Percentiles rank a stretch among this genome's conserved stretches.
Conservation (phyloP, 2,329 filamentous ascomycete species). For the Cyphellophora attinorum region DNA sequence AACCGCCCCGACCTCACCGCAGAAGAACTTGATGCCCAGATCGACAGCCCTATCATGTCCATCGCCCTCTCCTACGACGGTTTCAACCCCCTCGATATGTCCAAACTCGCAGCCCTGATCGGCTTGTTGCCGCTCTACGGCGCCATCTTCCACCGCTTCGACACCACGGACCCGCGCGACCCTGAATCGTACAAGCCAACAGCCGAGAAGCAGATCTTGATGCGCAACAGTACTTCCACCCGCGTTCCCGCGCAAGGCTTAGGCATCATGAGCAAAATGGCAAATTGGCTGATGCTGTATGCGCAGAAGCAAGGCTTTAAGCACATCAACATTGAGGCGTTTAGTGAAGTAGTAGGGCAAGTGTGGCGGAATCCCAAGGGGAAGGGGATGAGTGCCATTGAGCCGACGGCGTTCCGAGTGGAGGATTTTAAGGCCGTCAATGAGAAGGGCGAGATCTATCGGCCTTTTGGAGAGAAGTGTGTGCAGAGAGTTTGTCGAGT, state of each 20-base stretch:
- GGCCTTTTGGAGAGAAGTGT: conserved; percentile 55
- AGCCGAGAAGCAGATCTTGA: conserved; percentile 21
- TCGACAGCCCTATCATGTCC: conserved; percentile 31
- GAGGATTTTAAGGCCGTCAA: conserved; percentile 11
- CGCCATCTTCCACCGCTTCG: conserved; percentile 8
- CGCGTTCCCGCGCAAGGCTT: conserved; percentile 25
- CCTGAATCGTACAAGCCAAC: conserved; percentile 21
- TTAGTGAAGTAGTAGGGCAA: conserved; percentile 15
- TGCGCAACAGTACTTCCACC: conserved; percentile 28
- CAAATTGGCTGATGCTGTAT: conserved; percentile 29
- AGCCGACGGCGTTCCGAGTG: conserved; percentile 9
- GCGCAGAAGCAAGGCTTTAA: conserved; percentile 23
- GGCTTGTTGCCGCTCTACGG: conserved; percentile 8
- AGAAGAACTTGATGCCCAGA: conserved; percentile 17
- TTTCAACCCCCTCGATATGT: conserved; percentile 14
- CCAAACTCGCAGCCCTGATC: conserved; percentile 16
- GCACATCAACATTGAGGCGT: conserved; percentile 26
- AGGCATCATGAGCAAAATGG: conserved; percentile 24
- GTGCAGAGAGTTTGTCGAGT: conserved; percentile 26
- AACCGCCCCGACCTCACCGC: conserved; percentile 4
- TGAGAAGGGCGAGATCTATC: conserved; percentile 25
- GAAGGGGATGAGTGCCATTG: conserved; percentile 8
- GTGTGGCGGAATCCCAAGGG: conserved; percentile 15
- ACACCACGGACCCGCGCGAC: conserved; percentile 12
- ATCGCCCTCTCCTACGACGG: conserved; percentile 27